phyloP scores from a whole-genome alignment of 2,329 filamentous ascomycete genomes.

The Fusarium sp. region DNA sequence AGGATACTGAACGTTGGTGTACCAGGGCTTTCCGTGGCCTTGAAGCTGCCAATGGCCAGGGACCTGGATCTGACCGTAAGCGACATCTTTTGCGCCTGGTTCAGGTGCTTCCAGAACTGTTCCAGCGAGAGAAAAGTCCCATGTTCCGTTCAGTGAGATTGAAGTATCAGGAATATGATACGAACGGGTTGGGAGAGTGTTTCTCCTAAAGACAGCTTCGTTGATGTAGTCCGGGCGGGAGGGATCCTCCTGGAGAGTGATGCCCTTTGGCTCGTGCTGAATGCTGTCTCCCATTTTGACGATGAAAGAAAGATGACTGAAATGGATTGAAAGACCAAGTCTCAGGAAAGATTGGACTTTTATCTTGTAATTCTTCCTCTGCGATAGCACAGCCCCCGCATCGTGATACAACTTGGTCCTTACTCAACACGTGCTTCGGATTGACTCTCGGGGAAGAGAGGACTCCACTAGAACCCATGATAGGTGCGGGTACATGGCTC shows the following conservation, averaged over 20 bases:
- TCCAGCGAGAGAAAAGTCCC: conserved; percentile 64
- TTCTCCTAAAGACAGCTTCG: conserved; percentile 62
- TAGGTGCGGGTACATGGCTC: conserved; percentile 26
- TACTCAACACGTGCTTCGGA: conserved; percentile 19
- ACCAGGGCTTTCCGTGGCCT: conserved; percentile 73
- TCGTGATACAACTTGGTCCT: conserved; percentile 21
- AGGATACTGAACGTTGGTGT: conserved; percentile 75
- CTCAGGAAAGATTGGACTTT: conserved; percentile 10
- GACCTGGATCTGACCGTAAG: conserved; percentile 62
- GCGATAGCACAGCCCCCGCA: conserved; percentile 17
- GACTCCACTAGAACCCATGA: conserved; percentile 32
- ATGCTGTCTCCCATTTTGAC: conserved; percentile 35
- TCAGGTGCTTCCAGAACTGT: conserved; percentile 59
- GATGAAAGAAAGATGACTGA: background rate
- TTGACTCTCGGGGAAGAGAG: background rate
- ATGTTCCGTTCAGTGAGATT: conserved; percentile 64
- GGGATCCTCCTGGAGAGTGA: conserved; percentile 49
- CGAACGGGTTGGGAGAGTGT: conserved; percentile 62
- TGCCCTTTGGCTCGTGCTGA: conserved; percentile 35
- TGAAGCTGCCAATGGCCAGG: conserved; percentile 78
- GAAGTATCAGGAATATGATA: conserved; percentile 64
- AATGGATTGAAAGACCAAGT: background rate
- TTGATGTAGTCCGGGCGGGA: conserved; percentile 60
- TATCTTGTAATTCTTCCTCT: conserved; percentile 9
- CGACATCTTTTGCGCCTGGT: conserved; percentile 58